Evolutionary conservation across 2,329 filamentous ascomycete species (phyloP), one percentile per base, ranked within the genome.

Genomic region (Stemphylium lycopersici): DNA sequence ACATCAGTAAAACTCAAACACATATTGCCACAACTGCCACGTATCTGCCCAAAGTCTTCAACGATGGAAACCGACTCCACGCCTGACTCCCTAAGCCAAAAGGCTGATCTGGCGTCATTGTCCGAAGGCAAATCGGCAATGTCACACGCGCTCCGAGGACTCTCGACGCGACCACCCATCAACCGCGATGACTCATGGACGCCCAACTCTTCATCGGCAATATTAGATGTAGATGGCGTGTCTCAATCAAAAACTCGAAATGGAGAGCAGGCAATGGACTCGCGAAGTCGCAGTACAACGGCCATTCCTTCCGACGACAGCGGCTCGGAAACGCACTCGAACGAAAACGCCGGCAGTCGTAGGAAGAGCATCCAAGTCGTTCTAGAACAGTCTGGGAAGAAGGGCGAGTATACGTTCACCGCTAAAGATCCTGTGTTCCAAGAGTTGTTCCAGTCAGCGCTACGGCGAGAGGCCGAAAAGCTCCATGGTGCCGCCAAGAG

Each of bases 361-460:
- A 58, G 59, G 13, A 76, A 73, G 56, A 80, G 76, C 63, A 75
- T 83, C 36, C 77, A 81, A 51, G 72, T 83, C 34, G 70, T 76
- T 34, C 67, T 83, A 29, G 76, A 82, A 60, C 73, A 77, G 63
- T 79, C 80, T 2, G 74, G 73, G 33, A 73, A 72, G 45, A 79
- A 76, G 48, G 80, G 79, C 13, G 71, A 77, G 46, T 82, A 83
- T 58, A 74, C 78, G 15, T 68, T 84, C 24, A 81, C 76, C 0
- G 77, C 80, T 2, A 79, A 83, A 47, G 81, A 84, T 54, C 76
- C 79, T 0, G 76, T 79, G 34, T 75, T 83, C 34, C 76, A 74
- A 39, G 78, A 81, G 11, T 77, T 82, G 24, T 62, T 83, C 16
- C 69, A 69, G 3, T 69, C 73, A 38, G 76, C 76, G 24, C 68